Evolutionary conservation across 176 grass and related monocot species (phyloP).

Genomic region (Chloris gayana): DNA sequence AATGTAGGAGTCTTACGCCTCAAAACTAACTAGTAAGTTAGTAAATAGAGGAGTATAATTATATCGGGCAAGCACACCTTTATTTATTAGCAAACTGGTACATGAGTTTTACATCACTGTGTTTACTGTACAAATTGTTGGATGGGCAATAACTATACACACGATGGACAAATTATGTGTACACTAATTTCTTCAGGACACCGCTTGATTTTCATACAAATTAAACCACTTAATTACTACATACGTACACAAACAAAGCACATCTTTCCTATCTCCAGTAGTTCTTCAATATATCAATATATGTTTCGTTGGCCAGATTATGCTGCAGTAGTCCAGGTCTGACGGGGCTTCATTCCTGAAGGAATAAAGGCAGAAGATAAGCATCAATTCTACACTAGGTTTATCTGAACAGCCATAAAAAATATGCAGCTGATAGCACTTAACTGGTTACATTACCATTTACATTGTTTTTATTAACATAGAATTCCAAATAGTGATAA

Average conservation of each 20-base stretch:
- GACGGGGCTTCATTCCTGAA: constrained; percentile 37
- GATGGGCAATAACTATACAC: neutral
- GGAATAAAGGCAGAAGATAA: neutral
- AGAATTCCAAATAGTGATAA: neutral
- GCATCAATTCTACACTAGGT: neutral
- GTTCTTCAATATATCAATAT: constrained; percentile 1
- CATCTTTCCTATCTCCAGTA: too few relatives aligned
- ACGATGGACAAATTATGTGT: neutral
- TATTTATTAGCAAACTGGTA: constrained; percentile 36
- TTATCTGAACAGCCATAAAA: neutral
- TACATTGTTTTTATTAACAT: constrained; percentile 12
- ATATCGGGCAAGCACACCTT: constrained; percentile 28
- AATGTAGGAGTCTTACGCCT: neutral
- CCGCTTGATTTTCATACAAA: constrained; percentile 12
- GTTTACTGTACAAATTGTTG: constrained; percentile 11
- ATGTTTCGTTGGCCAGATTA: constrained; percentile 35
- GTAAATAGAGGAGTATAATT: too few relatives aligned
- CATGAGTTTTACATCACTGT: constrained; percentile 34
- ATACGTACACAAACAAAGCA: constrained; percentile 17
- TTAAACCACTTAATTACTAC: neutral
- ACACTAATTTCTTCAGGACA: constrained; percentile 16
- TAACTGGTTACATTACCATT: neutral
- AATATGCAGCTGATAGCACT: neutral
- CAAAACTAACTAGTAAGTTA: neutral
- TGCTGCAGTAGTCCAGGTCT: constrained; percentile 15